These are phyloP conservation scores for Hypocrella siamensis DNA, from an alignment of 2,329 filamentous ascomycete species.

Conservation along the genomic window DNA sequence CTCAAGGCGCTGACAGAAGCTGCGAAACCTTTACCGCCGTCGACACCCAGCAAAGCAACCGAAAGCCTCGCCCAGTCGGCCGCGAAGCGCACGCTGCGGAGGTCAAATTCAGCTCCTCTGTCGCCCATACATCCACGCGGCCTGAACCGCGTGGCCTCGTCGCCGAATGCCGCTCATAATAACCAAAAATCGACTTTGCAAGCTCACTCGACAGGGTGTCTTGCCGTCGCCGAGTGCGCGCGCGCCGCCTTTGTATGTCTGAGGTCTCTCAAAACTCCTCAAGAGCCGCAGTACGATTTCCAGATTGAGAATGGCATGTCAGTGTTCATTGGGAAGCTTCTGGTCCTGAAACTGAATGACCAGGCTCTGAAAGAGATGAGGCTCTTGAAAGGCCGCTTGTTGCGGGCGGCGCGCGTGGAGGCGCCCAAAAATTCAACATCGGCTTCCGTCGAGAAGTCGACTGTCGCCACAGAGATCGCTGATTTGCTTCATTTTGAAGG, in stretches of 20 bases:
- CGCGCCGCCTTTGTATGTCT: slow-evolving; percentile 51
- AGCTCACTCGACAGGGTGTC: slow-evolving; percentile 25
- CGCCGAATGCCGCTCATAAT: slow-evolving; percentile 24
- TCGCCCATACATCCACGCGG: slow-evolving; percentile 46
- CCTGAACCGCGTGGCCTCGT: slow-evolving; percentile 43
- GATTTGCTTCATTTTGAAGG: slow-evolving; percentile 48
- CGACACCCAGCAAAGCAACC: slow-evolving; percentile 17
- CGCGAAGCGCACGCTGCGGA: slow-evolving; percentile 27
- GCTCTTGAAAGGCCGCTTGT: slow-evolving; percentile 47
- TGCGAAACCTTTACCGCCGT: slow-evolving; percentile 29
- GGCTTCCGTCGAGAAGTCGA: slow-evolving; percentile 16
- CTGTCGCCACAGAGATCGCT: slow-evolving; percentile 23
- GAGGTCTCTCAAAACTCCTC: slow-evolving; percentile 37
- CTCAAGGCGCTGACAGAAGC: slow-evolving; percentile 56
- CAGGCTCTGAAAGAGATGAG: slow-evolving; percentile 54
- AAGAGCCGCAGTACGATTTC: slow-evolving; percentile 40
- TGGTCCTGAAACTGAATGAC: slow-evolving; percentile 48
- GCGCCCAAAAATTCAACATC: slow-evolving; percentile 13
- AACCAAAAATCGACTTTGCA: slow-evolving; percentile 12
- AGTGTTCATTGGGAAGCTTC: slow-evolving; percentile 49
- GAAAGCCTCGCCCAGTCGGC: slow-evolving; percentile 17
- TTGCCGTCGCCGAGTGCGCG: slow-evolving; percentile 52
- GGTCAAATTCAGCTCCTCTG: slow-evolving; percentile 42
- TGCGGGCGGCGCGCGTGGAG: slow-evolving; percentile 16
- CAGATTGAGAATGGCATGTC: slow-evolving; percentile 63